Conservation (phyloP, 169 alveolate genomes). For the Plasmodium knowlesi region DNA sequence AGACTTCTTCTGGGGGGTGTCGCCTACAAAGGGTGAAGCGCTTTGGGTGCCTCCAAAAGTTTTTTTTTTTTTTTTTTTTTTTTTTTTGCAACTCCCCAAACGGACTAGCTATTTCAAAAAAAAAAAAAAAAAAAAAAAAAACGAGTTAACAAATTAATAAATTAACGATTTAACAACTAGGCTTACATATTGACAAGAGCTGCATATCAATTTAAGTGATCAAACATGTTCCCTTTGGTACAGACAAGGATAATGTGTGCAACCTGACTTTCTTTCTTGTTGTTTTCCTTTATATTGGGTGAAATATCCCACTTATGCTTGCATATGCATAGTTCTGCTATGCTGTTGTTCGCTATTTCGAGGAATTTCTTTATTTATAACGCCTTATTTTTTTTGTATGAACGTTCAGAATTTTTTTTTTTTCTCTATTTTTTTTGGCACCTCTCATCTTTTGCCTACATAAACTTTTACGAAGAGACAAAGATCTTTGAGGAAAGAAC, state of each 20-base stretch:
- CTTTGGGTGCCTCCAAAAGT: neutral
- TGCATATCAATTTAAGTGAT: neutral
- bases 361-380: neutral
- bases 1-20: neutral
- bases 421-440: neutral
- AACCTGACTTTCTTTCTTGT: neutral
- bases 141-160: neutral
- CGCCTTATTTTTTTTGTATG: neutral
- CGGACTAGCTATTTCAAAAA: neutral
- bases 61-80: neutral
- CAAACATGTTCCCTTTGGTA: neutral
- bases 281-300: neutral
- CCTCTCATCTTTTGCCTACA: neutral
- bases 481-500: neutral
- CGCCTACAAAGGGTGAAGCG: neutral
- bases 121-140: neutral
- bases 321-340: neutral
- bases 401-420: neutral
- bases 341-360: neutral
- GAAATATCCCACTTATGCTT: neutral
- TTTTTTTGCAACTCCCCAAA: neutral
- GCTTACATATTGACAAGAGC: neutral
- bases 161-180: neutral
- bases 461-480: neutral
- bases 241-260: neutral